Base-by-base conservation (phyloP, 768 basidiomycete genomes). In the Chalciporus pseudorubinellus region DNA sequence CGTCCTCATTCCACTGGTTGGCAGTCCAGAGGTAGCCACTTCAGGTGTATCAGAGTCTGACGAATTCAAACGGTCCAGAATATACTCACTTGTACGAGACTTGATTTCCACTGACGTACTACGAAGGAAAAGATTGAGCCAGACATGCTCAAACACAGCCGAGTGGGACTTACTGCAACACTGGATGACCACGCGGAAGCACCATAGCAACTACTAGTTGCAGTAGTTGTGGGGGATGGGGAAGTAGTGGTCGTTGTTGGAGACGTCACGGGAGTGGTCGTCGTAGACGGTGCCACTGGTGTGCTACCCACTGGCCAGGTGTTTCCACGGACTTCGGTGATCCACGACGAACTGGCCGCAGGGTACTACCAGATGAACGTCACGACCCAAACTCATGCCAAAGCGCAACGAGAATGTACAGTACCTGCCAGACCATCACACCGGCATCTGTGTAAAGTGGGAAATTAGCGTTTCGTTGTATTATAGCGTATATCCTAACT, bases 1-100 rank as follows among this genome's bases (percentile, higher is more conserved):
- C 77, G 21, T 57, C 65, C 50, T 78, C 53, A 18, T 68, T 69
- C 79, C 79, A 81, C 63, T 71, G 76, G 51, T 70, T 72, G 10
- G 77, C 77, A 14, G 70, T 74, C 78, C 79, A 81, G 20, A 79
- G 66, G 55, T 74, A 66, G 3, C 78, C 75, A 44, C 79, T 78
- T 38, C 9, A 39, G 28, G 34, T 28, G 1, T 1, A 22, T 59
- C 36, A 54, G 46, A 16, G 28, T 18, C 14, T n/a, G 33, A 34
- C 16, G 13, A 34, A 34, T 9, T 13, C 33, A n/a, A 3, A n/a
- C 16, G 3, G 6, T 34, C 14, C 13, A 7, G 3, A 9, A 34
- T 34, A 6, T 3, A 53, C 73, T 50, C 55, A 78, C 76, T 56
- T 57, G 58, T 73, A 78, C 4, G 70, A 69, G 16, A 74, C 79